Conservation (phyloP, 2,329 filamentous ascomycete species). For the Trichocomaceae sp. region DNA sequence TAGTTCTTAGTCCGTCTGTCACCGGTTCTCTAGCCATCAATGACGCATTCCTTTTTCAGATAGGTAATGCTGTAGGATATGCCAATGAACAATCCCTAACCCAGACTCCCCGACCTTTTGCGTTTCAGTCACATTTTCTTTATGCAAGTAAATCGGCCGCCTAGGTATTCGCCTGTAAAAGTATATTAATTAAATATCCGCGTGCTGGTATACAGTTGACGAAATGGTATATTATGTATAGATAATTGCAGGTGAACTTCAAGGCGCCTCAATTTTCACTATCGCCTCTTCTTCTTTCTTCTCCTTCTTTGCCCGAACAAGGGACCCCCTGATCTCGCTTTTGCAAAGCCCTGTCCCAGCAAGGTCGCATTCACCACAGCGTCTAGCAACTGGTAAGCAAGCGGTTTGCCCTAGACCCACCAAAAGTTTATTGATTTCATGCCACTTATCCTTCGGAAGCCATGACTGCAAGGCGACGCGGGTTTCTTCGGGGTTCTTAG, state of each 20-base stretch:
- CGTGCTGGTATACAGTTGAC: background rate
- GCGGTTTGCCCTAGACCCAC: conserved; percentile 85
- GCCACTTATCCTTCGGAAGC: conserved; percentile 79
- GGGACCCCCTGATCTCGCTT: conserved; percentile 60
- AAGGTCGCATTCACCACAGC: conserved; percentile 80
- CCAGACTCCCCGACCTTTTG: too few species aligned
- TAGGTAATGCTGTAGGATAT: too few species aligned
- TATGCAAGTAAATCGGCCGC: too few species aligned
- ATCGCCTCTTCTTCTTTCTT: conserved; percentile 19
- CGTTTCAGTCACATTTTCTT: too few species aligned
- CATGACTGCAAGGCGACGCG: conserved; percentile 67
- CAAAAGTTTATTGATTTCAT: conserved; percentile 83
- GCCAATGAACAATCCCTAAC: too few species aligned
- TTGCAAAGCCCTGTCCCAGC: conserved; percentile 70
- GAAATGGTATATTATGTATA: too few species aligned
- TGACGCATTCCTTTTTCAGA: too few species aligned
- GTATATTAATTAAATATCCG: too few species aligned
- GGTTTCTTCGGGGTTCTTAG: conserved; percentile 75
- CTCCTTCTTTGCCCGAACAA: conserved; percentile 50
- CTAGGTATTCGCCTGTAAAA: too few species aligned
- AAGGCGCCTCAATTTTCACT: background rate
- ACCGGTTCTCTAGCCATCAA: too few species aligned
- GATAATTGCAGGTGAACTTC: background rate
- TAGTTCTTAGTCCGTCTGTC: background rate
- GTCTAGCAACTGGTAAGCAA: conserved; percentile 70